Evolutionary conservation across 768 basidiomycete genomes (phyloP).

Genomic region (Tulasnella sp.): DNA sequence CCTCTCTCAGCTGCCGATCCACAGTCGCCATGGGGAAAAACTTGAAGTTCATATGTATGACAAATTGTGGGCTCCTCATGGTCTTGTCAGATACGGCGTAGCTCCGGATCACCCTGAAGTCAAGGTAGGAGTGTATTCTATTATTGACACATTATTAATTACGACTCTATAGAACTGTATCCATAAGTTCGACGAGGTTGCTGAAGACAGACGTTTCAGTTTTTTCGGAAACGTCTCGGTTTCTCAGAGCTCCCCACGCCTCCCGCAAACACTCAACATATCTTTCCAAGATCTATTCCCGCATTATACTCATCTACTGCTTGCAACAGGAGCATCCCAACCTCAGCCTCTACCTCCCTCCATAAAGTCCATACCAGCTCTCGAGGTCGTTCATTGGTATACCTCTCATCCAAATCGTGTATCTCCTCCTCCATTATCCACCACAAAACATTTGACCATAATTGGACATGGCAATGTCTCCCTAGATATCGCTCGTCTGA

Average conservation of each 20-base stretch:
- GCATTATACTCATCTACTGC: slow-evolving; percentile 74
- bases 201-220: slow-evolving; percentile 62
- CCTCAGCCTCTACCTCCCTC: slow-evolving; percentile 28
- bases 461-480: slow-evolving; percentile 95
- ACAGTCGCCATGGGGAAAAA: slow-evolving; percentile 25
- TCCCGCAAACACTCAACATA: slow-evolving; percentile 42
- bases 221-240: slow-evolving; percentile 80
- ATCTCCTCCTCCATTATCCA: slow-evolving; percentile 59
- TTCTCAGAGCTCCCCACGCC: slow-evolving; percentile 16
- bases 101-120: slow-evolving; percentile 98
- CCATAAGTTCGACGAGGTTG: slow-evolving; percentile 80
- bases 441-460: slow-evolving; percentile 57
- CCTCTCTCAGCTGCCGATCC: slow-evolving; percentile 45
- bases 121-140: slow-evolving; percentile 42
- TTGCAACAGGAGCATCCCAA: slow-evolving; percentile 75
- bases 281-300: slow-evolving; percentile 44
- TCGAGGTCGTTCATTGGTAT: slow-evolving; percentile 91
- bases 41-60: slow-evolving; percentile 79
- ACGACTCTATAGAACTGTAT: slow-evolving; percentile 67
- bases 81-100: slow-evolving; percentile 89
- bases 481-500: slow-evolving; percentile 80
- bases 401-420: slow-evolving; percentile 47
- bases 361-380: slow-evolving; percentile 42
- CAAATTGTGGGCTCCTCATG: slow-evolving; percentile 86
- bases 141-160: not conserved